Conservation (phyloP, 1,284 basidiomycete species). For the Vanrija pseudolonga region DNA sequence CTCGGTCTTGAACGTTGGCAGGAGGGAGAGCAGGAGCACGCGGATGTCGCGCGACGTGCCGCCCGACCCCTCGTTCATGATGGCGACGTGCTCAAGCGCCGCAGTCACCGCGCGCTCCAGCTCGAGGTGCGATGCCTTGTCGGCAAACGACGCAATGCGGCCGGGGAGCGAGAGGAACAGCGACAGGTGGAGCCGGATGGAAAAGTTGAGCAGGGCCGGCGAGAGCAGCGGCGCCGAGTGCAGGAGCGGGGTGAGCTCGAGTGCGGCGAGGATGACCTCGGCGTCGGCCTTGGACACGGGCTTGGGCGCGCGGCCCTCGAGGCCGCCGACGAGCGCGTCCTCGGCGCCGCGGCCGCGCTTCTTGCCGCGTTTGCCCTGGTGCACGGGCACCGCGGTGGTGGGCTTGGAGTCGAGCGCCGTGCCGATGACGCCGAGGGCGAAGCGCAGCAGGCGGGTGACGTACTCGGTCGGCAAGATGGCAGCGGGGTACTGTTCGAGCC, state of each 20-base stretch:
- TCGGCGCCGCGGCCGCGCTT: conserved; percentile 71
- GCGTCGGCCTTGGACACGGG: conserved; percentile 57
- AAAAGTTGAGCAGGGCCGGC: conserved; percentile 60
- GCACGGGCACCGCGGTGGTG: background rate
- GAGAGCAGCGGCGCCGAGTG: conserved; percentile 65
- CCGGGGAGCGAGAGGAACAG: conserved; percentile 25
- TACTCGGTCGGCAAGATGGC: conserved; percentile 34
- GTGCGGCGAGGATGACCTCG: conserved; percentile 56
- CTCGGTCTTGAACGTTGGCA: conserved; percentile 1
- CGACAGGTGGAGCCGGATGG: conserved; percentile 51
- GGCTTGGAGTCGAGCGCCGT: conserved; percentile 23
- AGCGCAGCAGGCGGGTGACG: conserved; percentile 35
- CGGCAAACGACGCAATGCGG: conserved; percentile 7
- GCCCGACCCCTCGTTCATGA: conserved; percentile 1
- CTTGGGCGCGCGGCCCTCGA: conserved; percentile 53
- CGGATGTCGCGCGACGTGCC: conserved; percentile 15
- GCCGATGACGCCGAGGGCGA: conserved; percentile 30
- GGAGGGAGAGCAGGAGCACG: conserved; percentile 9
- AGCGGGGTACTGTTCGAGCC: conserved; percentile 32
- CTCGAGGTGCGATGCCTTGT: background rate
- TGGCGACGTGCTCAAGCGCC: conserved; percentile 13
- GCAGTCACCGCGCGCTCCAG: conserved; percentile 1
- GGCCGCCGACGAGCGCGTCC: conserved; percentile 66
- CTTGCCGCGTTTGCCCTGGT: conserved; percentile 56
- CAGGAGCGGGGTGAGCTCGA: conserved; percentile 53